A percentile compares a stretch with the other conserved stretches of the same genome.
These are phyloP conservation scores for Tetrapyrgos nigripes DNA, from an alignment of 1,284 basidiomycete genomes.

Conservation along the genomic window DNA sequence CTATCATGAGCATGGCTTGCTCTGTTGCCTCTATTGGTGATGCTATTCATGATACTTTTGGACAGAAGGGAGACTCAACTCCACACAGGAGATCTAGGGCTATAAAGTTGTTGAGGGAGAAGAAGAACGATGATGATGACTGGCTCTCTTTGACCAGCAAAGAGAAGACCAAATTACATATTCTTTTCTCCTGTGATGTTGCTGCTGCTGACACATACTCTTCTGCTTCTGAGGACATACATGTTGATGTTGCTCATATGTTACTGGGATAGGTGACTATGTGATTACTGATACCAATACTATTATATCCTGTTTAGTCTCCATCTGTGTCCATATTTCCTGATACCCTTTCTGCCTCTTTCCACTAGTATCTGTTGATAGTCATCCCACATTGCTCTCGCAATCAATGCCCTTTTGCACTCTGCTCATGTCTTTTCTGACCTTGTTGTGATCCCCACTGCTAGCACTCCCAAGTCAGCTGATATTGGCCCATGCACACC, in stretches of 20 bases:
- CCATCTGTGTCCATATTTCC: not conserved
- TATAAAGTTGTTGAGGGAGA: not conserved
- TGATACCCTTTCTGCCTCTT: too few species aligned
- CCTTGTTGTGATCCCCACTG: not conserved
- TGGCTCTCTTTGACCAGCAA: not conserved
- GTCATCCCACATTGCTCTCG: constrained; percentile 21
- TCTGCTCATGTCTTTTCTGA: constrained; percentile 10
- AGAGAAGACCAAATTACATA: not conserved
- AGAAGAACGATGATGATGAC: too few species aligned
- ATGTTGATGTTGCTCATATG: too few species aligned
- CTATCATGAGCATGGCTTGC: not conserved
- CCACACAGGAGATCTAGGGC: not conserved
- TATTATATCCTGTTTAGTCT: not conserved
- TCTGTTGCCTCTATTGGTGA: not conserved
- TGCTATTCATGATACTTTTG: not conserved
- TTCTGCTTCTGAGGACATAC: not conserved
- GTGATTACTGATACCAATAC: too few species aligned
- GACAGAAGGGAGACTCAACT: not conserved
- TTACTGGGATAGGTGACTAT: too few species aligned
- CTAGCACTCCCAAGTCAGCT: constrained; percentile 11
- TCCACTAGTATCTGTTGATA: constrained; percentile 11
- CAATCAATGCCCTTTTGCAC: constrained; percentile 15
- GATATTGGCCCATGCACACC: not conserved
- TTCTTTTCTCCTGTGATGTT: not conserved
- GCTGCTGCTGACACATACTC: not conserved